Percentiles rank a stretch among this genome's conserved stretches.
Conservation (phyloP, 2,329 filamentous ascomycete genomes). For the Hypoxylon rubiginosum region DNA sequence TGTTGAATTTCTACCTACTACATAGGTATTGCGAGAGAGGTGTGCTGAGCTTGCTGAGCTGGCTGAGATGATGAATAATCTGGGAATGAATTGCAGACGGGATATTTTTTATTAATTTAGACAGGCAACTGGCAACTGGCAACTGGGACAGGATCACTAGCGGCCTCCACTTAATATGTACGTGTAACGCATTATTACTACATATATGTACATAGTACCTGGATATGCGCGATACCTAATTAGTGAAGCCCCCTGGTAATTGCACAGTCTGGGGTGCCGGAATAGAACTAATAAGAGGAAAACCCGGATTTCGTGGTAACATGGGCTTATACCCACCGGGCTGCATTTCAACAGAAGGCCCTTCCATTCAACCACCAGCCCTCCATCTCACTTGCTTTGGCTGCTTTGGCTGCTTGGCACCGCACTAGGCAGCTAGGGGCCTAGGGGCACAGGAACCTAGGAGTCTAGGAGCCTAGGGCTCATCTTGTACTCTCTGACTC, state of each 20-base stretch:
- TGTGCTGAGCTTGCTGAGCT: too few relatives aligned
- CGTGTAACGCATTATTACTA: slow-evolving; percentile 1
- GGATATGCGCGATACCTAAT: not conserved
- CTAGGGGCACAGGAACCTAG: too few relatives aligned
- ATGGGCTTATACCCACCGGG: slow-evolving; percentile 38
- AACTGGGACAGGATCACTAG: slow-evolving; percentile 20
- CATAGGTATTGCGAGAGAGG: not conserved
- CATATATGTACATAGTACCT: not conserved
- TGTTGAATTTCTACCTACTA: not conserved
- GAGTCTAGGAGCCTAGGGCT: too few relatives aligned
- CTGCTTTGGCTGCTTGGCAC: slow-evolving; percentile 17
- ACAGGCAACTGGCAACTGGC: not conserved
- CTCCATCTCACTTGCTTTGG: slow-evolving; percentile 22
- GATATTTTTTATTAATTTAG: slow-evolving; percentile 19
- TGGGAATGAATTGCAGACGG: not conserved
- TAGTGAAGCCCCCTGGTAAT: slow-evolving; percentile 32
- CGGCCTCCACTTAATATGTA: slow-evolving; percentile 12
- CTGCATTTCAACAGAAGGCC: slow-evolving; percentile 34
- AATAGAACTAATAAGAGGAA: slow-evolving; percentile 37
- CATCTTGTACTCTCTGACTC: slow-evolving; percentile 10
- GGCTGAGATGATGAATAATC: not conserved
- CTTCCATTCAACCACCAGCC: slow-evolving; percentile 36
- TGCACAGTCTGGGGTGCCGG: slow-evolving; percentile 41
- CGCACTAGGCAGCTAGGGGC: slow-evolving; percentile 28
- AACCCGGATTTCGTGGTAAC: slow-evolving; percentile 43